These are phyloP conservation scores for Trifolium repens DNA, from an alignment of 306 rosid genomes.

Conservation along the genomic window DNA sequence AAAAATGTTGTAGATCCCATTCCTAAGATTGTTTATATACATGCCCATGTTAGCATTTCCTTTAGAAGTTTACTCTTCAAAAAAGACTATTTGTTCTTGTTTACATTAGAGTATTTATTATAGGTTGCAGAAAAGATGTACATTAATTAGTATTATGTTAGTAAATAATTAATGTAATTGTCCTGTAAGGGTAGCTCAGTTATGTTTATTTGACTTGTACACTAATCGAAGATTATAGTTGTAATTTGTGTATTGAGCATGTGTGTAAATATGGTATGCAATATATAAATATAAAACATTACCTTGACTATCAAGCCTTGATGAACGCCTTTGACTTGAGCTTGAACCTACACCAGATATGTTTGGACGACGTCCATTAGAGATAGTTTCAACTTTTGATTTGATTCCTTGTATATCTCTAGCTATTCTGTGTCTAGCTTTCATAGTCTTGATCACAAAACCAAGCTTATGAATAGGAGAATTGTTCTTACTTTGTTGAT, in stretches of 20 bases:
- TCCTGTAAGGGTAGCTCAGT: too few relatives aligned
- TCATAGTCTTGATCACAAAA: conserved; percentile 4
- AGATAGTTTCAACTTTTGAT: conserved; percentile 42
- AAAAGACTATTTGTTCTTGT: too few relatives aligned
- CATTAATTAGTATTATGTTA: too few relatives aligned
- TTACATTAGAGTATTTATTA: too few relatives aligned
- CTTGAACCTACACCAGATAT: conserved; percentile 28
- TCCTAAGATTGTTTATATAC: too few relatives aligned
- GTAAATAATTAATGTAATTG: too few relatives aligned
- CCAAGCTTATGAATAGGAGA: background rate
- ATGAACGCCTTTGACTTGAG: conserved; percentile 14
- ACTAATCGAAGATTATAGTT: background rate
- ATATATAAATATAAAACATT: background rate
- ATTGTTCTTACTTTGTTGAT: conserved; percentile 3
- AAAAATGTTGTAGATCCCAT: too few relatives aligned
- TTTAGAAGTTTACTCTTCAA: too few relatives aligned
- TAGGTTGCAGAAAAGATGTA: too few relatives aligned
- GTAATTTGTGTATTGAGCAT: background rate
- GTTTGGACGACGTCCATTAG: conserved; percentile 40
- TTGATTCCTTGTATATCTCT: conserved; percentile 44
- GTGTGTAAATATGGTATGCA: background rate
- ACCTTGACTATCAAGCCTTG: conserved; percentile 6
- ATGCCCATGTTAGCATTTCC: too few relatives aligned
- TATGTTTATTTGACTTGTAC: too few relatives aligned
- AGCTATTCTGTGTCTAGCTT: conserved; percentile 48